These are phyloP conservation scores for Trichosporon inkin DNA, from an alignment of 1,284 basidiomycete species.

Conservation along the genomic window DNA sequence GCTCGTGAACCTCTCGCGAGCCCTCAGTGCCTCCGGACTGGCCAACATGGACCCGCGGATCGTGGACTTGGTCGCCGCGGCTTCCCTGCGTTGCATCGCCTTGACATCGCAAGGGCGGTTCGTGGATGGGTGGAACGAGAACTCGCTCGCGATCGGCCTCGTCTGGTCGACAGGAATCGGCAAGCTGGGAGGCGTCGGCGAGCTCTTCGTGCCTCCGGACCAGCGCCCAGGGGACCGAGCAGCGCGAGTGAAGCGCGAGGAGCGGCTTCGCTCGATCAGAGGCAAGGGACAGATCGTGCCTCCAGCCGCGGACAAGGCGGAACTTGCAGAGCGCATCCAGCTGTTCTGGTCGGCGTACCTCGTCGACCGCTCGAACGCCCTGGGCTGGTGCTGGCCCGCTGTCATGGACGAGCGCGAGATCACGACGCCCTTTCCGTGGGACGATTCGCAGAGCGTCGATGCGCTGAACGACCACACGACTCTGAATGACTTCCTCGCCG, in stretches of 20 bases:
- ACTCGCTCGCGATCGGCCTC: slow-evolving; percentile 22
- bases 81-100: slow-evolving; percentile 26
- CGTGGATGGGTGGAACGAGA: slow-evolving; percentile 43
- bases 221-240: slow-evolving; percentile 12
- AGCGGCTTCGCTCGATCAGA: slow-evolving; percentile 23
- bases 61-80: slow-evolving; percentile 38
- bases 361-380: slow-evolving; percentile 18
- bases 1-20: slow-evolving; percentile 21
- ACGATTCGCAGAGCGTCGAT: slow-evolving; percentile 32
- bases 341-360: slow-evolving; percentile 45
- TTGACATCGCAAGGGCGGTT: slow-evolving; percentile 31
- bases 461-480: slow-evolving; percentile 29
- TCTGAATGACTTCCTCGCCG: slow-evolving; percentile 26
- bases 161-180: slow-evolving; percentile 33
- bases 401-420: slow-evolving; percentile 37
- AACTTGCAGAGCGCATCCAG: slow-evolving; percentile 37
- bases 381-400: slow-evolving; percentile 19
- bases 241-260: slow-evolving; percentile 23
- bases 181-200: slow-evolving; percentile 34
- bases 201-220: slow-evolving; percentile 21
- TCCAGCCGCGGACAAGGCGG: slow-evolving; percentile 21
- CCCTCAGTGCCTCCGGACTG: slow-evolving; percentile 26
- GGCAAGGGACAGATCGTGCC: slow-evolving; percentile 30
- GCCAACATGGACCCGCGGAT: slow-evolving; percentile 32
- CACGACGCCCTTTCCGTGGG: slow-evolving; percentile 44